Conservation (phyloP, 1,139 yeast species). For the Geotrichum klebahnii region DNA sequence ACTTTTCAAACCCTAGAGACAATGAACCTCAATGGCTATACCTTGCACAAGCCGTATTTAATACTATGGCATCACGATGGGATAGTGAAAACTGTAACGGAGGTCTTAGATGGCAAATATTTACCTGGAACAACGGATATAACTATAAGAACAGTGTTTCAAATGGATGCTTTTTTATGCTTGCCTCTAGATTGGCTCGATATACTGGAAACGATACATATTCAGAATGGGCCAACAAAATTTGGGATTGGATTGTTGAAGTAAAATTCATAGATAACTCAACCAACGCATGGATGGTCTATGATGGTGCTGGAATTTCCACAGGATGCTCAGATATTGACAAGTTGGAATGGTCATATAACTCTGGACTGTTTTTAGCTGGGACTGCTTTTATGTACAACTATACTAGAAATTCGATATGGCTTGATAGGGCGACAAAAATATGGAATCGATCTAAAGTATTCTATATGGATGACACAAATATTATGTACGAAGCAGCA, state of each 20-base stretch:
- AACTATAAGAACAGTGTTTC: constrained; percentile 87
- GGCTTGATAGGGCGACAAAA: constrained; percentile 53
- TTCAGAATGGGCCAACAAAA: constrained; percentile 71
- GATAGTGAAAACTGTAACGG: constrained; percentile 70
- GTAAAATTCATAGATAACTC: constrained; percentile 52
- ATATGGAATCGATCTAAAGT: constrained; percentile 46
- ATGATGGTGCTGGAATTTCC: constrained; percentile 73
- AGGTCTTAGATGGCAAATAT: constrained; percentile 95
- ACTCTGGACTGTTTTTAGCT: constrained; percentile 71
- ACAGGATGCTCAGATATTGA: constrained; percentile 60
- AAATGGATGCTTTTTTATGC: constrained; percentile 83
- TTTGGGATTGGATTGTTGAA: constrained; percentile 77
- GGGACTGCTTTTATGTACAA: constrained; percentile 84
- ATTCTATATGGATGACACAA: constrained; percentile 53
- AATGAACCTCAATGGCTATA: constrained; percentile 61
- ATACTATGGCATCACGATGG: constrained; percentile 89
- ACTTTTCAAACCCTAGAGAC: constrained; percentile 60
- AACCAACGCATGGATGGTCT: constrained; percentile 44
- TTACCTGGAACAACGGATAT: constrained; percentile 90
- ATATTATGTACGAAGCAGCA: constrained; percentile 73
- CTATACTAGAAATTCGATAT: constrained; percentile 59
- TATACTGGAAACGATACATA: constrained; percentile 70
- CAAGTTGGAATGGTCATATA: constrained; percentile 77
- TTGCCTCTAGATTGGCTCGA: constrained; percentile 83
- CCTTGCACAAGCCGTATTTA: constrained; percentile 75